phyloP scores from a whole-genome alignment of 441 rosid species.

The Raphanus hybrid region DNA sequence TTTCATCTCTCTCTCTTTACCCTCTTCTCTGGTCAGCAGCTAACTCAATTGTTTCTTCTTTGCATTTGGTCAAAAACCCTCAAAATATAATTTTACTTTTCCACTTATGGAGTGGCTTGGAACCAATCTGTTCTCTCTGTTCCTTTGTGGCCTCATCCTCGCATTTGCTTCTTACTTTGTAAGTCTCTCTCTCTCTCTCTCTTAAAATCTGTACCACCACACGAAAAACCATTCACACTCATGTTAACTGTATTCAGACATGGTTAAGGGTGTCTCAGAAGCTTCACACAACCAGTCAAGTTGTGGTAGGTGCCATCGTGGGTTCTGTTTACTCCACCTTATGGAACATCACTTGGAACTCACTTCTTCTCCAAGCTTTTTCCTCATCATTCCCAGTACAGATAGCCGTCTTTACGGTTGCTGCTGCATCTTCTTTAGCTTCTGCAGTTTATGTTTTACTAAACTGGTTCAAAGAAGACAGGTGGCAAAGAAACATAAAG shows the following conservation, averaged over 20 bases:
- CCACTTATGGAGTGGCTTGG: slow-evolving; percentile 70
- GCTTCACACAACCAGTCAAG: slow-evolving; percentile 79
- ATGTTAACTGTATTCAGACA: slow-evolving; percentile 49
- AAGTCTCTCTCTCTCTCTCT: too few species aligned
- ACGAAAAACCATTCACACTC: not conserved
- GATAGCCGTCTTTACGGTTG: slow-evolving; percentile 46
- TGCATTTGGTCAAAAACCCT: not conserved
- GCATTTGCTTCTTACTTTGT: too few species aligned
- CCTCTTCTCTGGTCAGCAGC: slow-evolving; percentile 45
- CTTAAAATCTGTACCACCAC: not conserved
- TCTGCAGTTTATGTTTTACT: slow-evolving; percentile 55
- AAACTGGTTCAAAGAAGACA: slow-evolving; percentile 65
- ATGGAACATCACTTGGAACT: slow-evolving; percentile 73
- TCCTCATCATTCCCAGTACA: slow-evolving; percentile 56
- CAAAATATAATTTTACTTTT: not conserved
- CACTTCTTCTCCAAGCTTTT: slow-evolving; percentile 58
- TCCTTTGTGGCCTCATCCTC: too few species aligned
- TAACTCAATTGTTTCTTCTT: not conserved
- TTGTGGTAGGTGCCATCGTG: slow-evolving; percentile 65
- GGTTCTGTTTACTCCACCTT: slow-evolving; percentile 65
- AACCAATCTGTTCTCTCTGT: slow-evolving; percentile 34
- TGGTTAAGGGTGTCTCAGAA: slow-evolving; percentile 86
- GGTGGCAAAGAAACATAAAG: slow-evolving; percentile 20
- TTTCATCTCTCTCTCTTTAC: slow-evolving; percentile 53
- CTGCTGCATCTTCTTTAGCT: slow-evolving; percentile 55